Percentiles rank a stretch among this genome's conserved stretches.
These are phyloP conservation scores for Naegleria lovaniensis DNA, from an alignment of 208 protist species.

Conservation along the genomic window DNA sequence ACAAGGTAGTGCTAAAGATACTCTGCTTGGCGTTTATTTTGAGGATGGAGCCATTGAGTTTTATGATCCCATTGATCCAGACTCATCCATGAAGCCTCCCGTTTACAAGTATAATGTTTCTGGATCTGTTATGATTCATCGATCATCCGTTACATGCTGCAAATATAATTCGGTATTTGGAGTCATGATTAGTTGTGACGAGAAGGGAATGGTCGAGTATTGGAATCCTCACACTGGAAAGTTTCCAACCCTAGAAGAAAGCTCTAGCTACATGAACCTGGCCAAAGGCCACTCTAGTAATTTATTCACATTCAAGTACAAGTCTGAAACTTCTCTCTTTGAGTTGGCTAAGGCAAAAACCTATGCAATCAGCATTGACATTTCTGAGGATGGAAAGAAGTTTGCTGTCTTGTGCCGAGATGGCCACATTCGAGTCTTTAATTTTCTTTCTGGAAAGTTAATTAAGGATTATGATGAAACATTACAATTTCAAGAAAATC, in stretches of 20 bases:
- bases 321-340: slow-evolving; percentile 70
- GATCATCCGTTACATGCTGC: slow-evolving; percentile 37
- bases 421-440: slow-evolving; percentile 45
- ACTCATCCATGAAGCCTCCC: not conserved
- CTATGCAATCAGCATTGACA: slow-evolving; percentile 40
- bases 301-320: slow-evolving; percentile 48
- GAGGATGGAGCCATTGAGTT: not conserved
- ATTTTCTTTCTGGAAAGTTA: slow-evolving; percentile 58
- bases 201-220: slow-evolving; percentile 60
- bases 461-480: slow-evolving; percentile 62
- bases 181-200: slow-evolving; percentile 47
- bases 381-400: slow-evolving; percentile 51
- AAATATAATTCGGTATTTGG: slow-evolving; percentile 48
- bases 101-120: not conserved
- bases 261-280: slow-evolving; percentile 34
- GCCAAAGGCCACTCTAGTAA: not conserved
- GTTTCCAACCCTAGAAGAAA: slow-evolving; percentile 32
- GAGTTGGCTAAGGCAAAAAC: slow-evolving; percentile 62
- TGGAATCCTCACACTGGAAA: slow-evolving; percentile 42
- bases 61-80: not conserved
- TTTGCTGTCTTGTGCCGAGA: slow-evolving; percentile 52
- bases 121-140: slow-evolving; percentile 19
- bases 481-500: slow-evolving; percentile 9
- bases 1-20: slow-evolving; percentile 9
- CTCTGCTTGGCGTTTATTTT: not conserved